These are phyloP conservation scores for Globisporangium emineosum DNA, from an alignment of 352 stramenopile species.

Conservation along the genomic window DNA sequence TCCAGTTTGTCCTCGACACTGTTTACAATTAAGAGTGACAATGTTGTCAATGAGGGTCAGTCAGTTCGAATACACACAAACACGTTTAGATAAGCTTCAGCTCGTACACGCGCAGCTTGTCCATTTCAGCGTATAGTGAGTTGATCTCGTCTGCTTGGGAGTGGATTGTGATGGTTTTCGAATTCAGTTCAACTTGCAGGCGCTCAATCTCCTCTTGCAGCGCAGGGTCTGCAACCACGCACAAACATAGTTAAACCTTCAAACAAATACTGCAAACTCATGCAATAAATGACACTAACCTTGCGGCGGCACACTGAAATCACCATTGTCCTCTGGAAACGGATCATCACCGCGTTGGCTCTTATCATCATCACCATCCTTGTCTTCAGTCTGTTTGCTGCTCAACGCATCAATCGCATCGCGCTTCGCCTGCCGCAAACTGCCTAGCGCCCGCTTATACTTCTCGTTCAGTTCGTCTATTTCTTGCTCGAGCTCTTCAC, in stretches of 20 bases:
- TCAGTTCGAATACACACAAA: too few species aligned
- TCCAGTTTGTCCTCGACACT: conserved; percentile 36
- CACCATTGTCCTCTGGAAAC: conserved; percentile 3
- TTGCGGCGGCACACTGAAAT: conserved; percentile 5
- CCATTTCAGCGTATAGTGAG: conserved; percentile 48
- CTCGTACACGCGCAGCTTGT: conserved; percentile 42
- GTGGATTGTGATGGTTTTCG: conserved; percentile 54
- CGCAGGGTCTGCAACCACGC: conserved; percentile 21
- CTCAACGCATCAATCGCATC: conserved; percentile 6
- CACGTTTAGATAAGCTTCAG: background rate
- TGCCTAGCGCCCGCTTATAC: conserved; percentile 61
- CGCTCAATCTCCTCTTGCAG: conserved; percentile 59
- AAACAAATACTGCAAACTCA: background rate
- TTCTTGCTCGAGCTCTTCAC: conserved; percentile 87
- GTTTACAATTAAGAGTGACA: background rate
- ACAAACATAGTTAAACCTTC: background rate
- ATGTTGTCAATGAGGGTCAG: background rate
- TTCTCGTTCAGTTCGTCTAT: conserved; percentile 67
- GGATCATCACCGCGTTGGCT: conserved; percentile 15
- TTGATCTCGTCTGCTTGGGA: conserved; percentile 63
- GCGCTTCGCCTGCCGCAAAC: conserved; percentile 48
- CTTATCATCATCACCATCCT: background rate
- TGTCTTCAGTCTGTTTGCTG: conserved; percentile 35
- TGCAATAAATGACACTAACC: background rate
- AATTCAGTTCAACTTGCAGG: conserved; percentile 49